Evolutionary conservation across 2,329 filamentous ascomycete species (phyloP).

Genomic region (Talaromyces sp.): DNA sequence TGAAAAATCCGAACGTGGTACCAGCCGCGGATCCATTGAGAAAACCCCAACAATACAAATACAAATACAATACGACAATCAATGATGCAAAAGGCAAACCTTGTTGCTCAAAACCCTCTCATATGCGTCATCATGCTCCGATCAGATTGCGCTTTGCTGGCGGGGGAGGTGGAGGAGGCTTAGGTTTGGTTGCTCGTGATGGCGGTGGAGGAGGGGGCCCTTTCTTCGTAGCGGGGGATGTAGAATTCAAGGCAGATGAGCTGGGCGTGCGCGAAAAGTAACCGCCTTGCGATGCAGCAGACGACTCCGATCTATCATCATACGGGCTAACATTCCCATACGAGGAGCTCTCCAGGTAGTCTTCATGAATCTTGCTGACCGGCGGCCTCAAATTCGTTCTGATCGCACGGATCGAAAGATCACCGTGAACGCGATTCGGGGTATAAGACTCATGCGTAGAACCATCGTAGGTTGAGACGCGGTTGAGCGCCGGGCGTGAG

Average conservation of each 20-base stretch:
- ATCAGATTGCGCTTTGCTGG: slow-evolving; percentile 54
- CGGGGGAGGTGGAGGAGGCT: slow-evolving; percentile 52
- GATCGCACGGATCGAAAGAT: slow-evolving; percentile 44
- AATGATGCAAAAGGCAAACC: neutral
- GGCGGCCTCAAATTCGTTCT: slow-evolving; percentile 44
- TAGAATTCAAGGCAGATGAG: slow-evolving; percentile 38
- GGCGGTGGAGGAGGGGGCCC: slow-evolving; percentile 60
- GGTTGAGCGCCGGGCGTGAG: slow-evolving; percentile 45
- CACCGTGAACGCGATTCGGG: slow-evolving; percentile 51
- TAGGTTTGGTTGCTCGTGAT: slow-evolving; percentile 60
- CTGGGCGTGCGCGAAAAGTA: slow-evolving; percentile 49
- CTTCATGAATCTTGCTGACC: slow-evolving; percentile 34
- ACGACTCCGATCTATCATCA: slow-evolving; percentile 49
- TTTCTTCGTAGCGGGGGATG: slow-evolving; percentile 30
- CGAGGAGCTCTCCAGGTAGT: slow-evolving; percentile 49
- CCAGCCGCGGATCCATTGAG: slow-evolving; percentile 9
- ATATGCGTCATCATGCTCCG: slow-evolving; percentile 21
- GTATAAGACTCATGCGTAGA: slow-evolving; percentile 49
- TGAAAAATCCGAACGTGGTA: neutral
- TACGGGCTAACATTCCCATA: slow-evolving; percentile 42
- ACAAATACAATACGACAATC: neutral
- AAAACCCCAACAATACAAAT: neutral
- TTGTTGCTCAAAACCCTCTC: neutral
- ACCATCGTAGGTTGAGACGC: slow-evolving; percentile 56
- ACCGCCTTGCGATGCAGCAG: slow-evolving; percentile 50